Base-by-base conservation (phyloP, 169 alveolate genomes). In the Blepharisma undulans region DNA sequence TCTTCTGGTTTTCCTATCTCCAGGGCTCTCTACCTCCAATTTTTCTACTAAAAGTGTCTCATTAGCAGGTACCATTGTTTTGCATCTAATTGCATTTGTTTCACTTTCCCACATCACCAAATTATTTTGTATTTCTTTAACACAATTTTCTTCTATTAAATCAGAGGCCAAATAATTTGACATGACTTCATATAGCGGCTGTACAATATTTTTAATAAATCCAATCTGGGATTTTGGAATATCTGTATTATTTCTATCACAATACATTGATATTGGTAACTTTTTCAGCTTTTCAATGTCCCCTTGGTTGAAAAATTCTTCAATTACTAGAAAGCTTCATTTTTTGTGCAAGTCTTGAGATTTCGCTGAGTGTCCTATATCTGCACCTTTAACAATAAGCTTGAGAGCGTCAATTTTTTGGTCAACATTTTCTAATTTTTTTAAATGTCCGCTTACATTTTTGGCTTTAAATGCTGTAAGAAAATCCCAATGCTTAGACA, bases 291-390 rank as follows among this genome's bases (percentile, higher is more conserved):
- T 94, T 74, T 96, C 98, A 59, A 80, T 87, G 86, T 96, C 98
- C 19, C 98, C 98, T 93, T 95, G 93, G 25, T 61, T 72, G 87
- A 95, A 96, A 88, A 96, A 95, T 88, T 96, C 98, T 32, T 85
- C 95, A 92, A 92, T 93, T 8, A 94, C 90, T 29, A 88, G 79
- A 34, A 89, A 94, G 2, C 97, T 92, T 97, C 98, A 96, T 30
- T 87, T 80, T 27, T 84, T 48, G 76, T 93, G 90, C n/a, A 95
- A 77, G 25, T 92, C 93, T 29, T 85, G 94, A 16, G 93, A 92
- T 72, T 93, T 94, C 0, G 94, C 91, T 0, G 97, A 96, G 87
- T 95, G 93, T 14, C 95, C 89, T 61, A 95, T 94, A 90, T 96
- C 97, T 48, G 97, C 96, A 21, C 95, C 85, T 61, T 96, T 97